These are phyloP conservation scores for Penicillium glabrum DNA, from an alignment of 2,329 filamentous ascomycete genomes.

Conservation along the genomic window DNA sequence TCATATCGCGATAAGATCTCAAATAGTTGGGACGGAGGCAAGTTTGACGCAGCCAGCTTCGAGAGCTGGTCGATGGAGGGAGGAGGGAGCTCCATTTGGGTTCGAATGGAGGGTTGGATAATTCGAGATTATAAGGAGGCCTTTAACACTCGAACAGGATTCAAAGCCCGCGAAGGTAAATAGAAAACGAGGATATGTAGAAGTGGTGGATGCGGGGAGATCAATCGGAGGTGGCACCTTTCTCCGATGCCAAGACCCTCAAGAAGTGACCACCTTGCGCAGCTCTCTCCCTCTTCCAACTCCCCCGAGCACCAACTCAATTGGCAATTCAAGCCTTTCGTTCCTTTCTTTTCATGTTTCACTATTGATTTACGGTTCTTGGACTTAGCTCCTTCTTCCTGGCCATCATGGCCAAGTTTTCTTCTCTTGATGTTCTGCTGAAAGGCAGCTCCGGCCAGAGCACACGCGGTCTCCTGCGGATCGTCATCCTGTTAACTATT, in stretches of 20 bases:
- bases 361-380: conserved; percentile 23
- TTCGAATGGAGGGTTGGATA: neutral
- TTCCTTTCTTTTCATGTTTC: conserved; percentile 27
- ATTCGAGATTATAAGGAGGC: too few relatives aligned
- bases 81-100: conserved; percentile 29
- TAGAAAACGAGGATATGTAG: neutral
- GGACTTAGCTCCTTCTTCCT: conserved; percentile 32
- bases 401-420: conserved; percentile 48
- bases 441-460: conserved; percentile 78
- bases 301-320: conserved; percentile 10
- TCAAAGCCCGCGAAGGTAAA: neutral
- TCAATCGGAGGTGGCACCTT: conserved; percentile 28
- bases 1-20: conserved; percentile 38
- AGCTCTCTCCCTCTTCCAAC: conserved; percentile 28
- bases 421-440: conserved; percentile 60
- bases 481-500: conserved; percentile 88
- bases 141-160: neutral
- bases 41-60: conserved; percentile 27
- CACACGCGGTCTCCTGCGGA: conserved; percentile 78
- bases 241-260: conserved; percentile 38
- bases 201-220: conserved; percentile 30
- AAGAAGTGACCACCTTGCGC: conserved; percentile 45
- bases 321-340: conserved; percentile 20
- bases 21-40: conserved; percentile 35
- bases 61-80: conserved; percentile 34